Evolutionary conservation across 148 eudicot genomes (phyloP).

Genomic region (Mesembryanthemum crystallinum): DNA sequence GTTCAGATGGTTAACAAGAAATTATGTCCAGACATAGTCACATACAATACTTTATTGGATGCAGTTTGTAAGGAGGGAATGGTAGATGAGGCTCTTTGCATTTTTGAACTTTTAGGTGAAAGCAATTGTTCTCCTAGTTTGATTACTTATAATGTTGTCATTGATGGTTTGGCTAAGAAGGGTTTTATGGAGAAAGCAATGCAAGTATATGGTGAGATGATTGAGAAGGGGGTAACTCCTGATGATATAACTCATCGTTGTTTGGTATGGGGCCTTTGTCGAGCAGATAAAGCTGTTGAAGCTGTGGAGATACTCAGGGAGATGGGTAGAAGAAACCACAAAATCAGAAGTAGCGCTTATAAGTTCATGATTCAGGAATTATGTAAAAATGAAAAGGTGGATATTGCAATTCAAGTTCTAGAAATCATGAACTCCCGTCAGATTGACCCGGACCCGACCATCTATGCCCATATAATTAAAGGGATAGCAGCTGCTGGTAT

Average conservation of each 20-base stretch:
- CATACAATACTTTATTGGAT: constrained; percentile 68
- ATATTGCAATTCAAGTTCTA: constrained; percentile 57
- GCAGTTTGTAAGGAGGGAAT: constrained; percentile 71
- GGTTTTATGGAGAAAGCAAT: constrained; percentile 76
- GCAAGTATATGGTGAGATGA: constrained; percentile 54
- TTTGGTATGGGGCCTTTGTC: constrained; percentile 69
- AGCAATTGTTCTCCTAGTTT: constrained; percentile 47
- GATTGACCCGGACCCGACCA: constrained; percentile 25
- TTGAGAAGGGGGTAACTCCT: constrained; percentile 42
- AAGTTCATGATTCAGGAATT: constrained; percentile 46
- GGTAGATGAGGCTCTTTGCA: constrained; percentile 59
- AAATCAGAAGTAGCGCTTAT: constrained; percentile 43
- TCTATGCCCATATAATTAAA: constrained; percentile 42
- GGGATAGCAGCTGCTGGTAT: constrained; percentile 60
- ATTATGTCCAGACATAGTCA: constrained; percentile 62
- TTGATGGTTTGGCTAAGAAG: constrained; percentile 69
- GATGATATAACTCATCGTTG: constrained; percentile 76
- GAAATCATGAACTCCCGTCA: constrained; percentile 49
- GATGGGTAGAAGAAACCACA: constrained; percentile 52
- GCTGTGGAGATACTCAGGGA: constrained; percentile 57
- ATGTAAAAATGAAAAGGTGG: constrained; percentile 52
- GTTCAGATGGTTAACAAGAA: constrained; percentile 51
- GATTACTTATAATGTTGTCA: constrained; percentile 67
- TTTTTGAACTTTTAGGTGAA: constrained; percentile 47
- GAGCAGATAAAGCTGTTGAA: constrained; percentile 44